phyloP scores from a whole-genome alignment of 306 rosid species.

The Morella rubra region DNA sequence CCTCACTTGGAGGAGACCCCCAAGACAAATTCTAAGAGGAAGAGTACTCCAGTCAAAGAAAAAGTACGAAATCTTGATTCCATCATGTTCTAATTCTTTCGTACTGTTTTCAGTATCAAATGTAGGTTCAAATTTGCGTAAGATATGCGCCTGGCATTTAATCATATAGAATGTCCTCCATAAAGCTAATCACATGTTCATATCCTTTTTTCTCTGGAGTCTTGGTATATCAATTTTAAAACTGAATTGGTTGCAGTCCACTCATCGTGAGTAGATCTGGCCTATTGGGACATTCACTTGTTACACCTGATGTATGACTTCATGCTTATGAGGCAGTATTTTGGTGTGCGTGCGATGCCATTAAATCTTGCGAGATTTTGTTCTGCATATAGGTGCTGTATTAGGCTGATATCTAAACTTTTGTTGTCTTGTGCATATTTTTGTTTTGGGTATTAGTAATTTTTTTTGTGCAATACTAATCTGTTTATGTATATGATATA shows the following conservation, averaged over 20 bases:
- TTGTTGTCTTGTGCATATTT: neutral
- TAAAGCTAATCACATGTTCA: neutral
- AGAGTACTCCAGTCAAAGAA: slow-evolving; percentile 60
- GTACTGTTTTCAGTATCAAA: neutral
- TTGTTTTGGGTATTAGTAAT: neutral
- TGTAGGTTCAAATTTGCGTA: neutral
- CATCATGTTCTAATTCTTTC: neutral
- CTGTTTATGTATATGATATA: neutral
- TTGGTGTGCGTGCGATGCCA: neutral
- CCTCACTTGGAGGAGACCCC: slow-evolving; percentile 46
- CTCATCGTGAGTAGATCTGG: neutral
- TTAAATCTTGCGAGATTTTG: neutral
- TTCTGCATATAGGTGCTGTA: neutral
- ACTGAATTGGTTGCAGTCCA: neutral
- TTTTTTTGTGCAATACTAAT: neutral
- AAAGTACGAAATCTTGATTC: slow-evolving; percentile 37
- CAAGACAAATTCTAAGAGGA: slow-evolving; percentile 66
- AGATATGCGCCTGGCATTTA: neutral
- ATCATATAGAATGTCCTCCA: neutral
- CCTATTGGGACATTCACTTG: neutral
- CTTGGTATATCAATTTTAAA: neutral
- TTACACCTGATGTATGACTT: neutral
- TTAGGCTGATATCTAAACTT: neutral
- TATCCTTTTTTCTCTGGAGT: neutral
- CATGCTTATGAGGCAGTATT: neutral